Evolutionary conservation across 202 grass and related monocot genomes (phyloP).

Genomic region (Miscanthus sacchariflorus): DNA sequence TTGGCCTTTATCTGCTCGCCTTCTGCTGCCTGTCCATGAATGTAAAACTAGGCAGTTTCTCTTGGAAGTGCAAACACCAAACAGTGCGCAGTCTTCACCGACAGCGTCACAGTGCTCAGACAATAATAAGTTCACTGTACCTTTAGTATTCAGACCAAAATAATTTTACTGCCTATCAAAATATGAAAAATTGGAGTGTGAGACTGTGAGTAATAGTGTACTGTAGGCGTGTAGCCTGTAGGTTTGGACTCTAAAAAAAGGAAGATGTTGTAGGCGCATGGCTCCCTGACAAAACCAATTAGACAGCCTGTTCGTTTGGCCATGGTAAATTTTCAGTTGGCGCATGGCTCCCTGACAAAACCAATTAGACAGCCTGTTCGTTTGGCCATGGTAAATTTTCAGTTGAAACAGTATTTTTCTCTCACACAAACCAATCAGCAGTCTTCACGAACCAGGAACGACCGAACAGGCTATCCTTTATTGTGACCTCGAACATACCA

Average conservation of each 20-base stretch:
- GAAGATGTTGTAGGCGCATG: not conserved
- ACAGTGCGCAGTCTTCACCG: not conserved
- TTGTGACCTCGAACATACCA: not conserved
- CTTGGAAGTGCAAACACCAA: not conserved
- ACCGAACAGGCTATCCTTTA: not conserved
- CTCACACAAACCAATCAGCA: too few relatives aligned
- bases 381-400: too few relatives aligned
- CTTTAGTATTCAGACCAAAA: not conserved
- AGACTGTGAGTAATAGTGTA: not conserved
- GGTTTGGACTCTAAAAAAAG: not conserved
- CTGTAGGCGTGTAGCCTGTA: not conserved
- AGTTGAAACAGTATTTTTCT: too few relatives aligned
- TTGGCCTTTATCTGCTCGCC: not conserved
- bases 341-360: not conserved
- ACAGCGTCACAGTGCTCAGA: not conserved
- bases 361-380: too few relatives aligned
- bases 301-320: too few relatives aligned
- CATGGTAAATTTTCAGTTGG: too few relatives aligned
- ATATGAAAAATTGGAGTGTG: not conserved
- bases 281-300: not conserved
- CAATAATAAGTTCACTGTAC: not conserved
- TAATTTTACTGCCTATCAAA: not conserved
- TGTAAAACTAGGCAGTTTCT: conserved; percentile 7
- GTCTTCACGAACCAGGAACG: too few relatives aligned
- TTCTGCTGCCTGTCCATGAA: not conserved